phyloP scores from a whole-genome alignment of 2,329 filamentous ascomycete species.

The Phyllosticta ampelicida region DNA sequence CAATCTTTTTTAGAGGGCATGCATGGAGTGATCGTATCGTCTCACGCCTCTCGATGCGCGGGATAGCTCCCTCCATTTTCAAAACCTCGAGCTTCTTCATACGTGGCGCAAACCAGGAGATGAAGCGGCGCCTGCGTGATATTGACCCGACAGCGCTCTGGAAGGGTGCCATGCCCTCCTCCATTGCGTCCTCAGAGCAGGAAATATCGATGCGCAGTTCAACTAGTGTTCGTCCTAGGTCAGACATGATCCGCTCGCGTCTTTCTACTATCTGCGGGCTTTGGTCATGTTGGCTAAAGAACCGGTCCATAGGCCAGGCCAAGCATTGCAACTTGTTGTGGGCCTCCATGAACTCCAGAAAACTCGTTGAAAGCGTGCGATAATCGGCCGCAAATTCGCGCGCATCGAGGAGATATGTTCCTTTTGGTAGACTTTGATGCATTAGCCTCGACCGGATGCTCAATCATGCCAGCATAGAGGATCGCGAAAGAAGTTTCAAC shows the following conservation, averaged over 20 bases:
- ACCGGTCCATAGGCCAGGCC: slow-evolving; percentile 37
- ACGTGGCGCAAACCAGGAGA: slow-evolving; percentile 31
- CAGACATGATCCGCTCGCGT: slow-evolving; percentile 24
- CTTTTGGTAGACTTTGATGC: slow-evolving; percentile 9
- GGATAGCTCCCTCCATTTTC: slow-evolving; percentile 38
- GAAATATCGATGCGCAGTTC: slow-evolving; percentile 34
- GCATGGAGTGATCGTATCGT: slow-evolving; percentile 31
- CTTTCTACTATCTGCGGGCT: slow-evolving; percentile 13
- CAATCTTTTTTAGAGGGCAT: slow-evolving; percentile 34
- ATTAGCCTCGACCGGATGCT: slow-evolving; percentile 13
- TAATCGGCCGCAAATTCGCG: background rate
- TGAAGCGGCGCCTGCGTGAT: slow-evolving; percentile 27
- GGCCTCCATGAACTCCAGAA: slow-evolving; percentile 34
- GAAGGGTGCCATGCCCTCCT: slow-evolving; percentile 17
- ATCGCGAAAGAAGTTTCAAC: too few relatives aligned
- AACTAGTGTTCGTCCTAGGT: slow-evolving; percentile 28
- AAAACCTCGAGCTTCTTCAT: slow-evolving; percentile 33
- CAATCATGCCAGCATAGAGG: background rate
- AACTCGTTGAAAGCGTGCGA: slow-evolving; percentile 9
- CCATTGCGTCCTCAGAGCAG: slow-evolving; percentile 11
- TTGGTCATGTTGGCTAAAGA: slow-evolving; percentile 27
- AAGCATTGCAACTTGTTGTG: slow-evolving; percentile 34
- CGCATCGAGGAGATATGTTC: slow-evolving; percentile 7
- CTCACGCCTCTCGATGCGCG: slow-evolving; percentile 37
- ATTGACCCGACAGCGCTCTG: slow-evolving; percentile 15